Evolutionary conservation across 441 rosid species (phyloP).

Genomic region (Sinapis alba): DNA sequence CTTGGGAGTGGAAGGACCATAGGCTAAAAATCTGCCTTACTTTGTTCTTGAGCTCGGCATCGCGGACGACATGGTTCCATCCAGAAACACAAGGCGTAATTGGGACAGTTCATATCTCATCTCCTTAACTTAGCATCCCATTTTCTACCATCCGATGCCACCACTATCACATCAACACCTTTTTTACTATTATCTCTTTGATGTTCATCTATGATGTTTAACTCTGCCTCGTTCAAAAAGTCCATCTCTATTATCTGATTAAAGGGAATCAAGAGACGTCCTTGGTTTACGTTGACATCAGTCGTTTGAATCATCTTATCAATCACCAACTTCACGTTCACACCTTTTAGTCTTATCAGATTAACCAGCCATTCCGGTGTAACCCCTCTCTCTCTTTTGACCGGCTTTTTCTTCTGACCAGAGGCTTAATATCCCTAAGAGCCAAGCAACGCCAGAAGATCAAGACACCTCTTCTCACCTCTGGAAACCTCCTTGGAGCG

Average conservation of each 20-base stretch:
- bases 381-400: background rate
- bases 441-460: too few relatives aligned
- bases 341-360: background rate
- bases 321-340: background rate
- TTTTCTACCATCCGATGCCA: background rate
- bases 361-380: background rate
- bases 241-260: background rate
- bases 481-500: too few relatives aligned
- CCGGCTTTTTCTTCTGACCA: too few relatives aligned
- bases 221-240: background rate
- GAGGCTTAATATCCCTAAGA: too few relatives aligned
- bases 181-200: background rate
- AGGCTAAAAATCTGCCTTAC: background rate
- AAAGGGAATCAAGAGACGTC: background rate
- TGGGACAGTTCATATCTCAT: background rate
- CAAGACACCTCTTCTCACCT: too few relatives aligned
- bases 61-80: background rate
- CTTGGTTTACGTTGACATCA: too few relatives aligned
- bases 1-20: background rate
- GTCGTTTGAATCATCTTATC: background rate
- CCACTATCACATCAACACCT: background rate
- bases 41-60: background rate
- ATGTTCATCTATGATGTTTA: background rate
- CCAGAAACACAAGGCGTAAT: background rate
- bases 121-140: background rate